These are phyloP conservation scores for barley (Hordeum vulgare) DNA, from an alignment of 176 grass and related monocot genomes.

Conservation along the genomic window MorexV3_pseudomolecules_assembly NC_058523.1:382836423-382836922, in stretches of 20 bases:
- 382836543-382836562: background rate
- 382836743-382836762: slow-evolving; percentile 56
- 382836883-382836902: background rate
- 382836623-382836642: slow-evolving; percentile 70
- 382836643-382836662: slow-evolving; percentile 43
- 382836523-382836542: slow-evolving; percentile 11
- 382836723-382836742: background rate
- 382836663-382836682: slow-evolving; percentile 18
- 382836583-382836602: slow-evolving; percentile 69
- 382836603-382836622: slow-evolving; percentile 59
- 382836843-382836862: slow-evolving; percentile 28
- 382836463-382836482: slow-evolving; percentile 91
- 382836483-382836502: slow-evolving; percentile 85
- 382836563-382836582: background rate
- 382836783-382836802: slow-evolving; percentile 59
- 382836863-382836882: slow-evolving; percentile 48
- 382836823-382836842: slow-evolving; percentile 56
- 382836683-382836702: background rate
- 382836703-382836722: background rate
- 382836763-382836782: slow-evolving; percentile 73
- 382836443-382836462: slow-evolving; percentile 57
- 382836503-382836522: slow-evolving; percentile 30
- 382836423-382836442: slow-evolving; percentile 52
- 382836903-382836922: background rate
- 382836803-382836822: slow-evolving; percentile 79